Evolutionary conservation across 345 rosid genomes (phyloP).

Genomic region (Populus tremula): DNA sequence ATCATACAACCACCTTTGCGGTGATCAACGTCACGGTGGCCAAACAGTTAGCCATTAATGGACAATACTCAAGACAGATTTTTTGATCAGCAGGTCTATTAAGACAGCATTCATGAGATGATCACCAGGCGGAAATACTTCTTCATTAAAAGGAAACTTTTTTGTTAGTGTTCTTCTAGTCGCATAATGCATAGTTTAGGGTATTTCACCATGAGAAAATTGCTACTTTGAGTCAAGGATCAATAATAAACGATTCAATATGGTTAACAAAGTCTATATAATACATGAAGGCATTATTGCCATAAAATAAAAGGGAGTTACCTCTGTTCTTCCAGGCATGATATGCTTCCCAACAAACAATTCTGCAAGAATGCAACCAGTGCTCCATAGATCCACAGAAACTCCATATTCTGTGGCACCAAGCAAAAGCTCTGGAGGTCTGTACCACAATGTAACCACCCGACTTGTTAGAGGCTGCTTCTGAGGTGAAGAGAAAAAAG

Average conservation of each 20-base stretch:
- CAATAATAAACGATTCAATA: neutral
- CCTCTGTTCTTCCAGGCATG: slow-evolving; percentile 77
- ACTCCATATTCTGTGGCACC: slow-evolving; percentile 61
- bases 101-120: neutral
- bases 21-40: neutral
- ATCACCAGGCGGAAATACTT: neutral
- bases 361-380: slow-evolving; percentile 68
- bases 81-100: neutral
- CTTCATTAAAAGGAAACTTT: neutral
- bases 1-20: neutral
- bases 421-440: slow-evolving; percentile 68
- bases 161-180: neutral
- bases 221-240: neutral
- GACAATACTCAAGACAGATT: neutral
- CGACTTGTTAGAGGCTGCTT: slow-evolving; percentile 68
- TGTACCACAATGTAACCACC: slow-evolving; percentile 69
- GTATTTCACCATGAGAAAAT: neutral
- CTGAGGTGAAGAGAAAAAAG: slow-evolving; percentile 30
- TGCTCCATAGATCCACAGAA: slow-evolving; percentile 66
- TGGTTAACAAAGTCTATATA: neutral
- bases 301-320: slow-evolving; percentile 2
- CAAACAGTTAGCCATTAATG: neutral
- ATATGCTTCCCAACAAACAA: slow-evolving; percentile 64
- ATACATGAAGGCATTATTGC: neutral
- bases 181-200: neutral